Evolutionary conservation across 2,329 filamentous ascomycete genomes (phyloP).

Genomic region (Xylariaceae sp.): DNA sequence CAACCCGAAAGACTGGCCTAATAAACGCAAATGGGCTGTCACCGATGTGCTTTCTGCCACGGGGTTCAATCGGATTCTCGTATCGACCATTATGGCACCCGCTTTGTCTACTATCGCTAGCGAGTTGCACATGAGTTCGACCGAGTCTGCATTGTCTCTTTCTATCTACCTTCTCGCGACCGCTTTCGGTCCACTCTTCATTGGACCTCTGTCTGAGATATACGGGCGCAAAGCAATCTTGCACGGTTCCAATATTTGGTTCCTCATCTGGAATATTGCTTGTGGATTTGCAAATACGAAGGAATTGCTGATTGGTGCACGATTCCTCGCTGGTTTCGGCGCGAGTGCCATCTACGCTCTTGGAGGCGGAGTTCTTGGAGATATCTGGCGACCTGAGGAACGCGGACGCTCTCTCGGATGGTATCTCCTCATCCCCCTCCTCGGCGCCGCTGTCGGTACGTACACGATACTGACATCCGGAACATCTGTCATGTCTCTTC

Average conservation of each 20-base stretch:
- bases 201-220: constrained; percentile 43
- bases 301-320: constrained; percentile 38
- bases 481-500: too few species aligned
- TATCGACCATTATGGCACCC: constrained; percentile 50
- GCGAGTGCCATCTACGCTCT: constrained; percentile 44
- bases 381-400: constrained; percentile 44
- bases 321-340: constrained; percentile 47
- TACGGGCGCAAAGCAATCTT: constrained; percentile 42
- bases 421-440: constrained; percentile 37
- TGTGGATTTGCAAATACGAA: constrained; percentile 40
- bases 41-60: constrained; percentile 46
- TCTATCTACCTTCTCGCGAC: constrained; percentile 40
- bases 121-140: constrained; percentile 48
- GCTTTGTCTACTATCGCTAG: constrained; percentile 45
- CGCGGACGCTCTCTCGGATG: constrained; percentile 38
- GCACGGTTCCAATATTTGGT: constrained; percentile 44
- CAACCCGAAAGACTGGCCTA: constrained; percentile 39
- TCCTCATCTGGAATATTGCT: constrained; percentile 46
- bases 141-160: constrained; percentile 44
- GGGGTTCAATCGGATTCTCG: constrained; percentile 49
- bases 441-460: constrained; percentile 36
- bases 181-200: constrained; percentile 41
- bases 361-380: constrained; percentile 43
- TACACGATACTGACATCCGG: neutral
- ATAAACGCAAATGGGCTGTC: constrained; percentile 43